Evolutionary conservation across 768 basidiomycete genomes (phyloP).

Genomic region (Termitomyces heimii): DNA sequence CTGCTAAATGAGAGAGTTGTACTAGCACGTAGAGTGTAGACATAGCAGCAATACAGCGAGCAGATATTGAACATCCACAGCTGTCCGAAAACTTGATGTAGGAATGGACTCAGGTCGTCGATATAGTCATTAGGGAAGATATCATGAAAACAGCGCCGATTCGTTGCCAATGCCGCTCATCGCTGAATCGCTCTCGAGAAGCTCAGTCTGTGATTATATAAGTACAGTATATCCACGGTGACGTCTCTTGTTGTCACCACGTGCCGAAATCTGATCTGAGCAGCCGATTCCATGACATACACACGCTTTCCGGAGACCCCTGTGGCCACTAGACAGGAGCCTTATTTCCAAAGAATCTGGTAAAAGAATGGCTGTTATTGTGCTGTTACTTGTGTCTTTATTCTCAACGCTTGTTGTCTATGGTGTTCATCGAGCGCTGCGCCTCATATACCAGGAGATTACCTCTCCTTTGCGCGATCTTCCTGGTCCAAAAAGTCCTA

Average conservation of each 20-base stretch:
- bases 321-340: too few relatives aligned
- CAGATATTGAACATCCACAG: too few relatives aligned
- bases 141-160: too few relatives aligned
- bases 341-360: background rate
- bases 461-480: constrained; percentile 42
- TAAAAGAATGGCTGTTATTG: background rate
- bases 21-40: too few relatives aligned
- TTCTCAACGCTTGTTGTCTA: constrained; percentile 19
- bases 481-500: constrained; percentile 44
- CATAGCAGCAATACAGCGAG: too few relatives aligned
- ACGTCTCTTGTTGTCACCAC: background rate
- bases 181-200: too few relatives aligned
- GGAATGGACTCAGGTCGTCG: too few relatives aligned
- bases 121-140: too few relatives aligned
- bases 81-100: too few relatives aligned
- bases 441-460: constrained; percentile 25
- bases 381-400: constrained; percentile 16
- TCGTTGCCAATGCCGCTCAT: too few relatives aligned
- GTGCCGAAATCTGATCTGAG: background rate
- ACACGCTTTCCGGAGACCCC: background rate
- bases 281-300: background rate
- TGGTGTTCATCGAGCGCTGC: constrained; percentile 26
- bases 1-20: background rate
- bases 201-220: too few relatives aligned
- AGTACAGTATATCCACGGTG: too few relatives aligned